These are phyloP conservation scores for Lactarius deliciosus DNA, from an alignment of 768 basidiomycete genomes.

Conservation along the genomic window DNA sequence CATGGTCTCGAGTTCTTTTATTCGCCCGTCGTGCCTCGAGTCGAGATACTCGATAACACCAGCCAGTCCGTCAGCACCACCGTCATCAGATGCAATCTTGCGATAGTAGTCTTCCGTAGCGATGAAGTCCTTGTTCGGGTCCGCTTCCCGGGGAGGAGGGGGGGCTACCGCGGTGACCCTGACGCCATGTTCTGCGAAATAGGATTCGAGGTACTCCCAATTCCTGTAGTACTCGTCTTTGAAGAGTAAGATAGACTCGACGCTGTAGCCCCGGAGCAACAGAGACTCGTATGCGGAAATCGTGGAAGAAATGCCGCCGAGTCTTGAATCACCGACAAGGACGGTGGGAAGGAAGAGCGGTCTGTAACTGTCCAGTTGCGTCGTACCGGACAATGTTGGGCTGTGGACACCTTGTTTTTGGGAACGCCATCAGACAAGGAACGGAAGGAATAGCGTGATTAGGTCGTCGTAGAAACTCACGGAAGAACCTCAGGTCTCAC, in stretches of 20 bases:
- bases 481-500: constrained; percentile 45
- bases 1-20: constrained; percentile 77
- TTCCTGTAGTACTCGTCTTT: constrained; percentile 87
- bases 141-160: constrained; percentile 53
- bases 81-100: constrained; percentile 40
- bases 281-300: constrained; percentile 93
- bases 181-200: constrained; percentile 73
- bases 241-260: constrained; percentile 84
- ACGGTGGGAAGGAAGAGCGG: constrained; percentile 86
- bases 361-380: constrained; percentile 84
- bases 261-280: constrained; percentile 81
- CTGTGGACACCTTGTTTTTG: constrained; percentile 79
- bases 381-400: constrained; percentile 77
- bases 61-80: constrained; percentile 42
- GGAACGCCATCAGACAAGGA: constrained; percentile 16
- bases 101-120: constrained; percentile 75
- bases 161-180: constrained; percentile 52
- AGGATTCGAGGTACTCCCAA: constrained; percentile 73
- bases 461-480: constrained; percentile 21
- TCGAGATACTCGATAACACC: constrained; percentile 60
- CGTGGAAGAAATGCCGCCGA: constrained; percentile 93
- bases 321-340: constrained; percentile 81
- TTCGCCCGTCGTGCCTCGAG: constrained; percentile 56
- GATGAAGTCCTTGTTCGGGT: constrained; percentile 46
- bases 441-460: constrained; percentile 7